Conservation (phyloP, 2,329 filamentous ascomycete genomes). For the Alternaria sp. region DNA sequence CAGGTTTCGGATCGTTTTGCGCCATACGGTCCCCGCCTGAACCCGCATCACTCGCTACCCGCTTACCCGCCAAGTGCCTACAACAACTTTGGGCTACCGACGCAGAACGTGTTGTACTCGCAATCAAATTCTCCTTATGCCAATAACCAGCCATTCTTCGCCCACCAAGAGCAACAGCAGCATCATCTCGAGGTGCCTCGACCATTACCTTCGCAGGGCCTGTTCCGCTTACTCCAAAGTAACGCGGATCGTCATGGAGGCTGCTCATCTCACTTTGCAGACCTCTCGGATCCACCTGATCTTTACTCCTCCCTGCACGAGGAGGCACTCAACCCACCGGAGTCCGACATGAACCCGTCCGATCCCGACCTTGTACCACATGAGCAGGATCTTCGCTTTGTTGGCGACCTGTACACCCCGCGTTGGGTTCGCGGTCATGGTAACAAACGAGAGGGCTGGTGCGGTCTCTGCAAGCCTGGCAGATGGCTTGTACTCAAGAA, state of each 20-base stretch:
- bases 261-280: conserved; percentile 68
- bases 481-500: conserved; percentile 89
- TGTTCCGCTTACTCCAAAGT: conserved; percentile 76
- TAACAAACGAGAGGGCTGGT: conserved; percentile 89
- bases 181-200: conserved; percentile 64
- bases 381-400: conserved; percentile 76
- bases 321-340: conserved; percentile 74
- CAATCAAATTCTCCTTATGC: conserved; percentile 62
- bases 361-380: conserved; percentile 78
- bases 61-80: conserved; percentile 43
- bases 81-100: conserved; percentile 37
- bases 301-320: conserved; percentile 77
- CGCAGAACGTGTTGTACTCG: conserved; percentile 47
- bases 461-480: conserved; percentile 84
- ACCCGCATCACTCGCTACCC: conserved; percentile 51
- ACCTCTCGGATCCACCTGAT: conserved; percentile 77
- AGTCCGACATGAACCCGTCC: conserved; percentile 80
- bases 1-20: conserved; percentile 67
- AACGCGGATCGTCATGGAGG: conserved; percentile 74
- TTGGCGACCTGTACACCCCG: conserved; percentile 82
- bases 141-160: conserved; percentile 52
- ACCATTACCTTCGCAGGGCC: conserved; percentile 68
- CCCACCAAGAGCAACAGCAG: conserved; percentile 57
- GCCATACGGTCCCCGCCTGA: conserved; percentile 64
- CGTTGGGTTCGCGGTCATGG: conserved; percentile 84